phyloP scores from a whole-genome alignment of 2,329 filamentous ascomycete species.

The Pseudocercospora fuligena region DNA sequence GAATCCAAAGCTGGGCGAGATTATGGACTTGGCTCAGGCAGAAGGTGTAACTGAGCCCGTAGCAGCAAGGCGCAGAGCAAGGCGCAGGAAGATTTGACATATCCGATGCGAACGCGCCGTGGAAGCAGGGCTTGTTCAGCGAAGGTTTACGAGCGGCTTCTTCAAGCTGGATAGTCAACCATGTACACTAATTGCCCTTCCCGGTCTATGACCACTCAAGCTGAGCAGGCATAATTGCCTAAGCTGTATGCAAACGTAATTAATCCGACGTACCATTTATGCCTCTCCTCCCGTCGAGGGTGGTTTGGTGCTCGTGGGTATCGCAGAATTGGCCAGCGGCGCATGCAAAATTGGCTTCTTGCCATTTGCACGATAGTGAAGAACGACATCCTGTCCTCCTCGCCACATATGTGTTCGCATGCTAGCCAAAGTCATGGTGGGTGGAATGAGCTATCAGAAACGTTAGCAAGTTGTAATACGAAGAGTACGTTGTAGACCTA shows the following conservation, averaged over 20 bases:
- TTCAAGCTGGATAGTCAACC: too few species aligned
- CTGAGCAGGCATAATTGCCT: too few species aligned
- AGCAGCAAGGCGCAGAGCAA: too few species aligned
- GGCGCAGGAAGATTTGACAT: too few species aligned
- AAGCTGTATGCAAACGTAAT: background rate
- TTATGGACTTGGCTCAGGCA: too few species aligned
- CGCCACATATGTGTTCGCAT: constrained; percentile 93
- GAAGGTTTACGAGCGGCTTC: too few species aligned
- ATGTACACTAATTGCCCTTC: too few species aligned
- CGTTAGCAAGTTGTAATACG: constrained; percentile 43
- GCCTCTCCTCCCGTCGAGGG: background rate
- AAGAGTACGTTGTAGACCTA: constrained; percentile 50
- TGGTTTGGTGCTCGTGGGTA: background rate
- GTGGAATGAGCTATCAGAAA: constrained; percentile 62
- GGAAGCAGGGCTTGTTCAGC: too few species aligned
- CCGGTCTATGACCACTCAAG: too few species aligned
- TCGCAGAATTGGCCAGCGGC: constrained; percentile 1
- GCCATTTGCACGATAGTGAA: constrained; percentile 93
- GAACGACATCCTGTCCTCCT: constrained; percentile 86
- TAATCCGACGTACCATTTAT: background rate
- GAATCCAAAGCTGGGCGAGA: too few species aligned
- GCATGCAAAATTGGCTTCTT: constrained; percentile 62
- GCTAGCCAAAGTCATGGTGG: constrained; percentile 90
- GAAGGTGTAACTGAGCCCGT: too few species aligned
- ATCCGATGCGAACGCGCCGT: too few species aligned